phyloP scores from a whole-genome alignment of 208 protist species.

The Leishmania braziliensis region DNA sequence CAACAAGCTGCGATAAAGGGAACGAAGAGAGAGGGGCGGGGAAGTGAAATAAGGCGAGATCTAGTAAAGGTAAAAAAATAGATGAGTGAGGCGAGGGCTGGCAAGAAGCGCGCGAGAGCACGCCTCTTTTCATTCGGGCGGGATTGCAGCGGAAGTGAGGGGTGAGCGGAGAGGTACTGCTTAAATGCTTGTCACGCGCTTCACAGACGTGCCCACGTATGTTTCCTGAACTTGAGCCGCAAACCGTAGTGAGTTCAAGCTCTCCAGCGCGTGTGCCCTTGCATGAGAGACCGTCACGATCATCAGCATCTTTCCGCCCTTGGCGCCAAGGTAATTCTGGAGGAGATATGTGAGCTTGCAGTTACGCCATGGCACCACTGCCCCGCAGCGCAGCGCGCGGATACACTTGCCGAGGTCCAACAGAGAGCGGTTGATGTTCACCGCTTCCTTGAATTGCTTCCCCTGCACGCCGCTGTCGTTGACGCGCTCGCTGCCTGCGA shows the following conservation, averaged over 20 bases:
- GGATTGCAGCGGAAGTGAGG: neutral
- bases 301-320: conserved; percentile 93
- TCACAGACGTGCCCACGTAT: conserved; percentile 80
- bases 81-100: neutral
- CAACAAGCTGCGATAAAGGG: neutral
- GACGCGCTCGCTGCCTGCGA: conserved; percentile 94
- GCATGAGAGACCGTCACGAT: conserved; percentile 91
- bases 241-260: conserved; percentile 92
- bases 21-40: neutral
- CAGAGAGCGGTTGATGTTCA: conserved; percentile 93
- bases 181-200: conserved; percentile 70
- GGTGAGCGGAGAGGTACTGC: neutral
- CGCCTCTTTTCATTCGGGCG: neutral
- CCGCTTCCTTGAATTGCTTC: conserved; percentile 88
- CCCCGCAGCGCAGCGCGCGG: conserved; percentile 63
- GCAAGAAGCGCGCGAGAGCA: neutral
- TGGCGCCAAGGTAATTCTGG: conserved; percentile 87
- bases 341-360: conserved; percentile 92
- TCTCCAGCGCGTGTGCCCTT: conserved; percentile 72
- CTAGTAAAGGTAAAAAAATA: neutral
- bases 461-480: conserved; percentile 90
- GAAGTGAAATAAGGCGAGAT: neutral
- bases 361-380: conserved; percentile 91
- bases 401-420: conserved; percentile 94
- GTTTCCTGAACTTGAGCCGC: conserved; percentile 91